A percentile compares a stretch with the other conserved stretches of the same genome.
Conservation (phyloP, 768 basidiomycete genomes). For the Tephrocybe sp. region DNA sequence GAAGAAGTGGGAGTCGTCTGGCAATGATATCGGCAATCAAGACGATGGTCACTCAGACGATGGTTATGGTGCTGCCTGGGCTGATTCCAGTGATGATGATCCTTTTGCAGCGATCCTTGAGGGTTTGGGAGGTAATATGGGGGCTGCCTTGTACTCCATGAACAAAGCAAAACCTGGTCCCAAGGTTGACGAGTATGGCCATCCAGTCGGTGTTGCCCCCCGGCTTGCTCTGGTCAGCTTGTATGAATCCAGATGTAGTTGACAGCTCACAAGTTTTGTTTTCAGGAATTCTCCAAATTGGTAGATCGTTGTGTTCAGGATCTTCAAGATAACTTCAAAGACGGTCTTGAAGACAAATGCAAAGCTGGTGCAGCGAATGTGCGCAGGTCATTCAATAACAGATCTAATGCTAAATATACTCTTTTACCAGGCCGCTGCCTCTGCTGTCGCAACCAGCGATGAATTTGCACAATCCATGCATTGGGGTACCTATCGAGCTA, state of each 20-base stretch:
- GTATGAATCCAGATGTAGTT: not conserved
- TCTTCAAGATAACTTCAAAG: conserved; percentile 49
- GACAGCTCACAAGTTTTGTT: not conserved
- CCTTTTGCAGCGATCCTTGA: conserved; percentile 35
- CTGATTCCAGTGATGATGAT: conserved; percentile 19
- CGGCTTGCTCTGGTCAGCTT: conserved; percentile 37
- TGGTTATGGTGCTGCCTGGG: conserved; percentile 12
- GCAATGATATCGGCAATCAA: conserved; percentile 24
- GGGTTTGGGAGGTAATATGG: conserved; percentile 21
- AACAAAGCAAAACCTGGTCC: conserved; percentile 28
- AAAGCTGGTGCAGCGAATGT: conserved; percentile 50
- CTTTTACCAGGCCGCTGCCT: conserved; percentile 34
- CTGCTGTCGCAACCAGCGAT: conserved; percentile 48
- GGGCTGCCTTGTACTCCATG: conserved; percentile 35
- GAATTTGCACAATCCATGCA: conserved; percentile 56
- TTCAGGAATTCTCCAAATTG: conserved; percentile 46
- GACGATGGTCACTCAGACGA: conserved; percentile 19
- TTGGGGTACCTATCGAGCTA: conserved; percentile 60
- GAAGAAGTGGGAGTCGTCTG: conserved; percentile 54
- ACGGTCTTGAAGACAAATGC: conserved; percentile 61
- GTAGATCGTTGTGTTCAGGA: conserved; percentile 45
- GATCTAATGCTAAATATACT: not conserved
- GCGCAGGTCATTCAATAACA: conserved; percentile 18
- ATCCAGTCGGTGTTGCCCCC: conserved; percentile 46
- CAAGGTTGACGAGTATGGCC: conserved; percentile 43